Evolutionary conservation across 208 protist genomes (phyloP).

Genomic region (Herpetomonas samuelpessoai): DNA sequence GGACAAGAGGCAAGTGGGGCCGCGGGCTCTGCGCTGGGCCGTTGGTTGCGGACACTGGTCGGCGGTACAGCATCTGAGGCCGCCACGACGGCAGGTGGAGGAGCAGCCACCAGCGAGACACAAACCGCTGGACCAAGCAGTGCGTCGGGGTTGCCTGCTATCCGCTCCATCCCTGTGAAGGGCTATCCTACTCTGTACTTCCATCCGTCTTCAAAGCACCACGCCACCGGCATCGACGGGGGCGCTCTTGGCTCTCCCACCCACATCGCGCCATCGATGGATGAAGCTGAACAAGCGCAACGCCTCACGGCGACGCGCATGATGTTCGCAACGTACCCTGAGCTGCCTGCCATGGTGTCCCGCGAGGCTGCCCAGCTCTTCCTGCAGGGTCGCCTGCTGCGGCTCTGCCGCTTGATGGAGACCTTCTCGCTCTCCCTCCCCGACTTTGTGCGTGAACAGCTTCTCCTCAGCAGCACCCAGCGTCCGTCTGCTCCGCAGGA

Average conservation of each 20-base stretch:
- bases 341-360: conserved; percentile 20
- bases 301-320: conserved; percentile 19
- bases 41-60: conserved; percentile 29
- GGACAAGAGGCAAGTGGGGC: not conserved
- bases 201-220: not conserved
- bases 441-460: conserved; percentile 21
- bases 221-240: too few species aligned
- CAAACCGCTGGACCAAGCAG: too few species aligned
- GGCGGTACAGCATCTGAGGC: conserved; percentile 12
- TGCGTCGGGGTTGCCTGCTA: not conserved
- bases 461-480: not conserved
- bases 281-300: conserved; percentile 22
- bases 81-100: not conserved
- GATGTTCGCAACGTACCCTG: conserved; percentile 21
- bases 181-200: not conserved
- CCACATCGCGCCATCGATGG: not conserved
- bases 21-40: conserved; percentile 7
- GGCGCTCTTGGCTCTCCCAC: not conserved
- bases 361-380: conserved; percentile 18
- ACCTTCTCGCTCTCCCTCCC: conserved; percentile 29
- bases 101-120: not conserved
- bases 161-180: not conserved
- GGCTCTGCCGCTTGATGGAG: conserved; percentile 23
- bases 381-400: conserved; percentile 20
- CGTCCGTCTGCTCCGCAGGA: too few species aligned